Percentiles rank a stretch among this genome's conserved stretches.
Conservation (phyloP, 345 rosid species). For the Nephelium lappaceum region DNA sequence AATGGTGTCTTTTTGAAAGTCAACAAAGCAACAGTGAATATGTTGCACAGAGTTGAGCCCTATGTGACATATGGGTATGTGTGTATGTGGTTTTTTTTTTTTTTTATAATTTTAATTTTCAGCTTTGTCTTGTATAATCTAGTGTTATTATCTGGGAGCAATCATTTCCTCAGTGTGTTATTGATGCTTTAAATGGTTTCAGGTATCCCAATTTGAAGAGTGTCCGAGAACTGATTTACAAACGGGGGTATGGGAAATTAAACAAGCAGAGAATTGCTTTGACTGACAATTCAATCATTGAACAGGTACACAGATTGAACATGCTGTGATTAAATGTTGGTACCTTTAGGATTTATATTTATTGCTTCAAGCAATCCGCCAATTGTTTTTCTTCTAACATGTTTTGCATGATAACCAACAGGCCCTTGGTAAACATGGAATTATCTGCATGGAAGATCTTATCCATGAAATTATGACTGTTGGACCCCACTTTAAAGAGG, state of each 20-base stretch:
- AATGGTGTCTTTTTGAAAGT: slow-evolving; percentile 94
- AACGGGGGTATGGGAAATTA: slow-evolving; percentile 87
- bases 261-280: slow-evolving; percentile 75
- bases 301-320: slow-evolving; percentile 51
- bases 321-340: neutral
- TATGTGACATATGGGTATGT: slow-evolving; percentile 91
- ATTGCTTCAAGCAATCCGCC: neutral
- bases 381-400: neutral
- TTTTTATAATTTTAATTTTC: neutral
- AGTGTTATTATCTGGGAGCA: neutral
- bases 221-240: slow-evolving; percentile 82
- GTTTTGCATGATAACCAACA: slow-evolving; percentile 14
- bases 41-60: slow-evolving; percentile 93
- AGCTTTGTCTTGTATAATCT: neutral
- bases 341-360: neutral
- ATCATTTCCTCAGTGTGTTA: neutral
- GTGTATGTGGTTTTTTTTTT: neutral
- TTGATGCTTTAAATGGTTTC: slow-evolving; percentile 10
- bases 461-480: slow-evolving; percentile 89
- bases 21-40: slow-evolving; percentile 87
- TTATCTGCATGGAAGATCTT: slow-evolving; percentile 76
- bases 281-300: slow-evolving; percentile 77
- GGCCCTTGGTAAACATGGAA: slow-evolving; percentile 73
- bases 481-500: slow-evolving; percentile 95
- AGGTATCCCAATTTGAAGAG: slow-evolving; percentile 95